These are phyloP conservation scores for Tulasnella sp. DNA, from an alignment of 768 basidiomycete genomes.

Conservation along the genomic window DNA sequence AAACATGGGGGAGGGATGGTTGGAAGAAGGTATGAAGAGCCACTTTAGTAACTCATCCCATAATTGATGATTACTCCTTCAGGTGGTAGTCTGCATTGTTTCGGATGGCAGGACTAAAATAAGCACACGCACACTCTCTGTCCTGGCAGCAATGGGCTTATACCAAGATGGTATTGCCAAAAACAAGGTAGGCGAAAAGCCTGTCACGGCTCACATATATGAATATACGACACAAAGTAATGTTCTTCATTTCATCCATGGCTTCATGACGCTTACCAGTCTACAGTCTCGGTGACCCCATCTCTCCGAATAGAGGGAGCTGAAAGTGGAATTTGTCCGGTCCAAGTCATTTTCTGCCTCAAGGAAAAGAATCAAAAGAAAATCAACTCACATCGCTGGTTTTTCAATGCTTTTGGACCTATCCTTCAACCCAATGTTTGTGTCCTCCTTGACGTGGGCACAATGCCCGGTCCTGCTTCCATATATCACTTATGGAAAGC, in stretches of 20 bases:
- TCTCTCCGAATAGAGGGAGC: constrained; percentile 52
- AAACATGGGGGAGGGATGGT: constrained; percentile 21
- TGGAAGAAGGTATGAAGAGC: constrained; percentile 21
- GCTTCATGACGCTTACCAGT: constrained; percentile 45
- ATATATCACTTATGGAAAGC: constrained; percentile 95
- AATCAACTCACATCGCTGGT: constrained; percentile 95
- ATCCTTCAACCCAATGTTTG: constrained; percentile 84
- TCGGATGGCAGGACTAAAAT: constrained; percentile 22
- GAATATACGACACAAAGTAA: constrained; percentile 14
- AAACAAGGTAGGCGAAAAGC: constrained; percentile 8
- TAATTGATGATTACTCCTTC: not conserved
- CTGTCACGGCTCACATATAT: constrained; percentile 15
- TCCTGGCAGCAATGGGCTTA: constrained; percentile 11
- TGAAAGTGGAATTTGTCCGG: constrained; percentile 76
- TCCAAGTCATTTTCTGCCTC: constrained; percentile 75
- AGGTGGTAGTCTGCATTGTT: constrained; percentile 22
- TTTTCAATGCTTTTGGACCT: constrained; percentile 85
- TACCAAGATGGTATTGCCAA: constrained; percentile 14
- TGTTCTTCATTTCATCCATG: too few species aligned
- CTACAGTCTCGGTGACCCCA: constrained; percentile 37
- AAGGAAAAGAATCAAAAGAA: constrained; percentile 95
- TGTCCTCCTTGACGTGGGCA: constrained; percentile 87
- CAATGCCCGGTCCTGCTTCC: constrained; percentile 73
- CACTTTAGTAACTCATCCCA: not conserved
- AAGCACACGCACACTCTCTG: constrained; percentile 18